Evolutionary conservation across 306 rosid species (phyloP), one percentile per base, ranked within the genome.

Genomic region (Trifolium subterraneum): DNA sequence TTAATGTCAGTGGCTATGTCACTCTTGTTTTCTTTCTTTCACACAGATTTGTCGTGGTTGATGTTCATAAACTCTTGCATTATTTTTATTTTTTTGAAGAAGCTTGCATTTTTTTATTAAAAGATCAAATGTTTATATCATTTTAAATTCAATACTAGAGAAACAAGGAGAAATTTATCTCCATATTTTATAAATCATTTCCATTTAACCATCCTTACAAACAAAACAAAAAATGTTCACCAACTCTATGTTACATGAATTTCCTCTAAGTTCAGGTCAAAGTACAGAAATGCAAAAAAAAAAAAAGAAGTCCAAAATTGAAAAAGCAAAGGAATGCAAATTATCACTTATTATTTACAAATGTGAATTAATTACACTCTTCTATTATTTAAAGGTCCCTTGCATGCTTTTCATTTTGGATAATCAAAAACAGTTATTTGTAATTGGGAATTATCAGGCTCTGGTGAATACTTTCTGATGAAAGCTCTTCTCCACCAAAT

Each of bases 401-500:
- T 13, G 64, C 68, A 72, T 70, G 23, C 52, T 67, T 74, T 73
- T 90, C 86, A 92, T 80, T 73, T 81, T 10, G 86, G 81, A 82
- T 85, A 80, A 74, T 90, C 92, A 50, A 84, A 80, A 1, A 88
- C 73, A 9, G 94, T 75, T 60, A 92, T 90, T 78, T 90, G 95
- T 84, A 92, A 69, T 81, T 86, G 92, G 18, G 93, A 75, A 82
- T 74, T 72, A 72, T 87, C 91, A 67, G 80, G 79, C 45, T 86
- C 95, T 0, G 87, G 31, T 18, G 85, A 82, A 64, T 80, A 81
- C 59, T 88, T 89, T 82, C 79, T 88, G 74, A 87, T 74, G 86
- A 92, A 92, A 63, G 96, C 84, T 74, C 98, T 86, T 89, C 96
- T 88, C 98, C 98, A 92, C 98, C 98, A 92, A 81, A 90, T 84